Evolutionary conservation across 768 basidiomycete genomes (phyloP), one percentile per base, ranked within the genome.

Genomic region (Chalciporus sphaerocephalus): DNA sequence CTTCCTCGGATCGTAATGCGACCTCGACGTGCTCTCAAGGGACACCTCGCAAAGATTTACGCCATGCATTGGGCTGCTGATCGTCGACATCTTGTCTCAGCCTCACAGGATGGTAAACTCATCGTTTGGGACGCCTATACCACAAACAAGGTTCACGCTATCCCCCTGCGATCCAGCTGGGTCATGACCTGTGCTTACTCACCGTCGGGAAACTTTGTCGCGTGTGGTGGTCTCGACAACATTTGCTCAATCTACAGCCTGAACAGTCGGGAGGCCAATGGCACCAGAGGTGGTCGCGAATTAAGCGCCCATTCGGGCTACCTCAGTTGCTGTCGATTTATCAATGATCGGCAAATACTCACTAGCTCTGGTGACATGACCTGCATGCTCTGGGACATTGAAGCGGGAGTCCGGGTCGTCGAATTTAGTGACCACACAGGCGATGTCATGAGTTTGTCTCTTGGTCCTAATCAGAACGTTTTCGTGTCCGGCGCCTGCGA

Each of bases 51-150:
- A 51, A 99, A 99, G 78, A 98, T 99, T 62, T 99, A 99, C 67
- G 95, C 95, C 38, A 96, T 99, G 90, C 96, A 99, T 69, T 99
- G 96, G 96, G 88, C 95, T 25, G 84, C 88, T 42, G 95, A 99
- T 74, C 82, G 92, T 61, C 79, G 96, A 59, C 95, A 99, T 74
- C 82, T 99, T 50, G 95, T 99, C 27, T 98, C 96, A 13, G 95
- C 95, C n/a, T 98, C 95, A 2, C 95, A 99, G 66, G 95, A 99
- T 64, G 95, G 95, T 42, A 99, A 99, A 69, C 81, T 99, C 48
- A 98, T 99, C 64, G 95, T 99, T 43, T 99, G 95, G 95, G 95
- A 99, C 69, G 95, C 95, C 40, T 98, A 98, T 70, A 98, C 95
- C n/a, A 96, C 94, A 47, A 99, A 99, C 80, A 99, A 99, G 75